These are phyloP conservation scores for Plantago ovata DNA, from an alignment of 257 asterid species.

Conservation along the genomic window DNA sequence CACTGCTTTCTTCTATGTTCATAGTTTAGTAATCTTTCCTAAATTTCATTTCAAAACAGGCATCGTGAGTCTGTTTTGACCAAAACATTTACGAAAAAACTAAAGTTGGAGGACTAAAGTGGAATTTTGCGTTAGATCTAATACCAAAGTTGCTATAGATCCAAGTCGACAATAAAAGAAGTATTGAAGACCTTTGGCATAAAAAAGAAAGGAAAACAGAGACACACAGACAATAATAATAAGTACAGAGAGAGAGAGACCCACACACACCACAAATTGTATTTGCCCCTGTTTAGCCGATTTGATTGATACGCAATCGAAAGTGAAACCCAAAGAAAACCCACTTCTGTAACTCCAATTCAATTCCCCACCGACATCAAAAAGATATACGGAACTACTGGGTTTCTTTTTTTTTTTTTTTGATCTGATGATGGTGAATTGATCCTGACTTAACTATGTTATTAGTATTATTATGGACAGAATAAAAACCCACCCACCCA, in stretches of 20 bases:
- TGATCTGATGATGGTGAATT: slow-evolving; percentile 11
- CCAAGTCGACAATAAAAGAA: not conserved
- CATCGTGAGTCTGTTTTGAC: no score
- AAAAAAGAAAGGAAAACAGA: slow-evolving; percentile 13
- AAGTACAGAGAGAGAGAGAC: not conserved
- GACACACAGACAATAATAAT: no score
- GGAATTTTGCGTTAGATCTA: no score
- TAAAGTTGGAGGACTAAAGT: no score
- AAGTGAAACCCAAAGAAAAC: not conserved
- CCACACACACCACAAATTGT: not conserved
- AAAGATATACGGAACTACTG: not conserved
- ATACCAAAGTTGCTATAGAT: not conserved
- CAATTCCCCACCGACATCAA: slow-evolving; percentile 11
- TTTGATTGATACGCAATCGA: not conserved
- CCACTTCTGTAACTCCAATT: not conserved
- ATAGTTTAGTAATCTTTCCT: no score
- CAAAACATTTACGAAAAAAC: no score
- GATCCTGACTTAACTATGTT: slow-evolving; percentile 21
- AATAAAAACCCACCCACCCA: slow-evolving; percentile 20
- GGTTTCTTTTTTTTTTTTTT: not conserved
- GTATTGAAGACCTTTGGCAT: slow-evolving; percentile 1
- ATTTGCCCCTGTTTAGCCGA: slow-evolving; percentile 14
- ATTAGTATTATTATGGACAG: slow-evolving; percentile 24
- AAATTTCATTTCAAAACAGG: no score
- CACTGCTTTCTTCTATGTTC: no score